Evolutionary conservation across 108 stramenopile genomes (phyloP), one percentile per base, ranked within the genome.

Genomic region (Mediolabrus comicus): DNA sequence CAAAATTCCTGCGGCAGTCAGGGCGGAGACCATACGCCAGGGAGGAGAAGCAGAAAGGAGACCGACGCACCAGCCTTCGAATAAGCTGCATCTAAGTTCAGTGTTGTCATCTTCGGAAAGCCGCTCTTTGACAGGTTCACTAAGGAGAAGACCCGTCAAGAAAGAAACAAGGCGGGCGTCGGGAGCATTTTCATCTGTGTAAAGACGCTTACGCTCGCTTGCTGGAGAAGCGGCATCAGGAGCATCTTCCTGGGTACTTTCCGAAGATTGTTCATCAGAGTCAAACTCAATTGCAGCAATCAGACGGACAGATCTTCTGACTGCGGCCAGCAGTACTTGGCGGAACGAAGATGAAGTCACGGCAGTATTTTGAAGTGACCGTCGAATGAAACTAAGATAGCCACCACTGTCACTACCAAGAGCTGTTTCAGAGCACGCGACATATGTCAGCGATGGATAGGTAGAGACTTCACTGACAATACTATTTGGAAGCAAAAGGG

Each of bases 21-120:
- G 62, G 19, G 92, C 83, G 65, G 79, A 91, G 10, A 94, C 76
- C 92, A 94, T 91, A 29, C 90, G 62, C 89, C 89, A 94, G 14
- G 92, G 92, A 26, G 86, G 52, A 1, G 92, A 94, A 17, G 83
- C 87, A 17, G 92, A 91, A 8, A 94, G 71, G 25, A 94, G 62
- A 5, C 92, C 92, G 39, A 94, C 59, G 65, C 85, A 86, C 92
- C 92, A 94, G 14, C 85, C 92, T 72, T 89, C 85, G 59, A 90
- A 85, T 5, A 94, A 77, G 27, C 57, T 69, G 2, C 34, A 74
- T 32, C 79, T 67, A 8, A 91, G 16, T 17, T 75, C 69, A n/a
- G 74, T 38, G 41, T 79, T 71, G 12, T 85, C 69, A 36, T 22
- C 27, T 31, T 67, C 69, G 27, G 83, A 72, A 39, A 85, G 75